Conservation (phyloP, 345 rosid species). For the Hypericum perforatum region DNA sequence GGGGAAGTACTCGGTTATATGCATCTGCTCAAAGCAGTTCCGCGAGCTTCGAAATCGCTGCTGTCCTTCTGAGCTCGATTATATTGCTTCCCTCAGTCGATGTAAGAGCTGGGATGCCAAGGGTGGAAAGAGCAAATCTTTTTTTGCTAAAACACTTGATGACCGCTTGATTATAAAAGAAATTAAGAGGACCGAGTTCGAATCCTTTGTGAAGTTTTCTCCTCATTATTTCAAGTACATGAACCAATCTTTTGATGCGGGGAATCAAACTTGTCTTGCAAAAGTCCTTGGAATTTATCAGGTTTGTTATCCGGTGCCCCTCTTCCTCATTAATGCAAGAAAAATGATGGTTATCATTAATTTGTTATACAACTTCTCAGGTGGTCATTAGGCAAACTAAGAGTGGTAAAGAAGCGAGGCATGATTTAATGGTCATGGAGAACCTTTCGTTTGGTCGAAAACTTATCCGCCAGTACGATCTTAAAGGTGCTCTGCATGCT, state of each 20-base stretch:
- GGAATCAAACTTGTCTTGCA: conserved; percentile 92
- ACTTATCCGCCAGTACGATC: conserved; percentile 79
- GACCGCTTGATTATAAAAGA: conserved; percentile 86
- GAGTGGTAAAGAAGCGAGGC: conserved; percentile 68
- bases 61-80: conserved; percentile 74
- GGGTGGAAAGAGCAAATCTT: conserved; percentile 89
- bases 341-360: background rate
- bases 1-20: conserved; percentile 69
- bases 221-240: conserved; percentile 74
- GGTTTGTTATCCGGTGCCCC: conserved; percentile 28
- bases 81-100: conserved; percentile 75
- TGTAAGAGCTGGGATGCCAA: conserved; percentile 93
- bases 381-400: conserved; percentile 66
- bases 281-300: conserved; percentile 94
- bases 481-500: conserved; percentile 84
- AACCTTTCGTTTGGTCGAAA: conserved; percentile 69
- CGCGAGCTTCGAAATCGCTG: conserved; percentile 59
- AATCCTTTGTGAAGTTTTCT: conserved; percentile 81
- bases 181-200: conserved; percentile 84
- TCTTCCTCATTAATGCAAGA: background rate
- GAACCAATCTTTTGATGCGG: conserved; percentile 52
- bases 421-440: conserved; percentile 97
- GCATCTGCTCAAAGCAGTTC: conserved; percentile 65
- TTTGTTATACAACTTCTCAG: conserved; percentile 30
- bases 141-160: conserved; percentile 85